Evolutionary conservation across 371 early-diverging fungal species (phyloP).

Genomic region (Thermomucor indicae-seudaticae): DNA sequence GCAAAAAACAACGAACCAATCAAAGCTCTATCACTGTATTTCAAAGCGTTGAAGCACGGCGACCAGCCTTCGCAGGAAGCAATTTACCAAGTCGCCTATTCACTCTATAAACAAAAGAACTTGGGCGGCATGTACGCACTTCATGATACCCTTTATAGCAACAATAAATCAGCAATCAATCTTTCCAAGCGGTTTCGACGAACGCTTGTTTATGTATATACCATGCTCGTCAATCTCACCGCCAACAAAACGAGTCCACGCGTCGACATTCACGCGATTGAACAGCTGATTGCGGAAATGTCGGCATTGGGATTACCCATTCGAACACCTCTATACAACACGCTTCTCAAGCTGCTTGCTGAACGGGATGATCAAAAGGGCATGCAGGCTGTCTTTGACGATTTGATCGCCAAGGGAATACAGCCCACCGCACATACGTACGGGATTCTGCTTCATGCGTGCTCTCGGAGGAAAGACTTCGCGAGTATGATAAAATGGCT

Average conservation of each 20-base stretch:
- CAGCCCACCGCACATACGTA: conserved; percentile 10
- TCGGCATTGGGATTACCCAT: background rate
- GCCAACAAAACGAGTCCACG: background rate
- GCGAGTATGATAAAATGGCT: conserved; percentile 2
- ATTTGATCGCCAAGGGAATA: conserved; percentile 1
- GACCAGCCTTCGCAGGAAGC: conserved; percentile 14
- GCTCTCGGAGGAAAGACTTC: conserved; percentile 1
- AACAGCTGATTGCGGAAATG: conserved; percentile 5
- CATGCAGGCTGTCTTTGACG: conserved; percentile 3
- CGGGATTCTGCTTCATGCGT: conserved; percentile 5
- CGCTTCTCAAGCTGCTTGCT: conserved; percentile 4
- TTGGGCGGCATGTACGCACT: conserved; percentile 11
- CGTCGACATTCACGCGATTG: conserved; percentile 1
- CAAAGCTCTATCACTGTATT: background rate
- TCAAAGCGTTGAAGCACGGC: conserved; percentile 1
- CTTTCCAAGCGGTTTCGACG: conserved; percentile 9
- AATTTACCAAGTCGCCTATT: conserved; percentile 8
- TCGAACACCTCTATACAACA: conserved; percentile 2
- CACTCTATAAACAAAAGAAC: conserved; percentile 9
- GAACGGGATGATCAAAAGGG: background rate
- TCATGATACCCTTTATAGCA: conserved; percentile 15
- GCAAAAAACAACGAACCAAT: background rate
- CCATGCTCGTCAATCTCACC: conserved; percentile 13
- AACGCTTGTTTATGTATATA: conserved; percentile 10
- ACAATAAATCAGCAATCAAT: too few species aligned